These are phyloP conservation scores for Gonium pectorale DNA, from an alignment of 139 green algal species.

Conservation along the genomic window DNA sequence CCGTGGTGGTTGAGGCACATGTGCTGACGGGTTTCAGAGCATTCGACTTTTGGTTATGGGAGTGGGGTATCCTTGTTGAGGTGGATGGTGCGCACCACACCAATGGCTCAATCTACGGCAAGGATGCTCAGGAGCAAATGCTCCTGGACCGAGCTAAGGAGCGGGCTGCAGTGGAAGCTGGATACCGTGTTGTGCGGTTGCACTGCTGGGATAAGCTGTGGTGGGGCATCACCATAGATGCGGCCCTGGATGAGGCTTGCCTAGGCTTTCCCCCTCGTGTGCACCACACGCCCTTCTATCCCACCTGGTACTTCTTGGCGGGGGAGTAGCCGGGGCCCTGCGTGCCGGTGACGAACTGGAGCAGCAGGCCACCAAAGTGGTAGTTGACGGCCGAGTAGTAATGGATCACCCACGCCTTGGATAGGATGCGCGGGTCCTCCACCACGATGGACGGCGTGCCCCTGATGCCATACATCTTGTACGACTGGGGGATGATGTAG, in stretches of 20 bases:
- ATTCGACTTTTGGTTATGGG: not conserved
- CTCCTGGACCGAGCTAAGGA: not conserved
- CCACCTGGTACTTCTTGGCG: not conserved
- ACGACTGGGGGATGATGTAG: not conserved
- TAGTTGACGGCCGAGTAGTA: conserved; percentile 1
- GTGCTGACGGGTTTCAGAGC: not conserved
- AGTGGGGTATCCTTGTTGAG: not conserved
- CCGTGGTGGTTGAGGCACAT: not conserved
- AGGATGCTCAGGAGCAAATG: not conserved
- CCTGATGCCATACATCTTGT: not conserved
- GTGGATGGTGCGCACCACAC: not conserved
- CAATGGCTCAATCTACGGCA: not conserved
- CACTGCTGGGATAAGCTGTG: not conserved
- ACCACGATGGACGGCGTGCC: not conserved
- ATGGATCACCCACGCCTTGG: not conserved
- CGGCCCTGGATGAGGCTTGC: not conserved
- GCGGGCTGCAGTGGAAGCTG: not conserved
- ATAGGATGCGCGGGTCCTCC: not conserved
- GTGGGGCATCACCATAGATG: not conserved
- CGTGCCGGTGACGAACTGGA: not conserved
- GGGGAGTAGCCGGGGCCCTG: not conserved
- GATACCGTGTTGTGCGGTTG: not conserved
- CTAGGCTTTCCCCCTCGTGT: not conserved
- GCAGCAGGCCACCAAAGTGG: not conserved
- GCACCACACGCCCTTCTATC: not conserved